Base-by-base conservation (phyloP, 2,329 filamentous ascomycete genomes). In the Blumeria graminis region DNA sequence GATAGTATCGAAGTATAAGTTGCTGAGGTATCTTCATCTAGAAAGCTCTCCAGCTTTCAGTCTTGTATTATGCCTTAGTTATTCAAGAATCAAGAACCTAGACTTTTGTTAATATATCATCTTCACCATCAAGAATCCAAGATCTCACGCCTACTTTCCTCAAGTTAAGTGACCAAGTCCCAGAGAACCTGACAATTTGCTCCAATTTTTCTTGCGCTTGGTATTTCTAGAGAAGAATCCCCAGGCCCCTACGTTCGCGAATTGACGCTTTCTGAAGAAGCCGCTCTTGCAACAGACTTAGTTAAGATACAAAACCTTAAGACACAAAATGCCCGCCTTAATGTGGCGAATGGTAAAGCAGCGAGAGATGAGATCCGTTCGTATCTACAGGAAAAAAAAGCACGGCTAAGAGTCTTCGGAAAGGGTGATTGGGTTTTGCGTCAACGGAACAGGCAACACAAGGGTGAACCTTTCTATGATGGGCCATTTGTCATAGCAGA, bases 311-410 rank as follows among this genome's bases (percentile, higher is more conserved):
- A 51, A 13, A 51, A 51, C 46, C 46, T 18, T 18, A 51, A 32
- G 33, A 28, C 33, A 13, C 9, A 22, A 28, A 33, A 51, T 51
- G 46, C 46, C 14, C 46, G 46, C 46, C 28, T 51, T 13, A 32
- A 51, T 32, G 28, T 51, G 10, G 46, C 46, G 11, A 51, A 18
- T 10, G 46, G 46, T 13, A 54, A 33, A 54, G 51, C 51, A 38
- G 51, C 51, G 8, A 54, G 51, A 13, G 51, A 54, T 28, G 51
- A 54, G 35, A 39, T 53, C 18, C 51, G 35, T 54, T 38, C 35
- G 2, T 48, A 48, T 28, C 32, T 48, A 33, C 45, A 33, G 32
- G 48, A 52, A 52, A 36, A 52, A 13, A 52, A 36, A 36, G 48
- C 48, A 33, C n/a, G 48, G 18, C 33, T 52, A n/a, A 52, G 48